Conservation (phyloP, 371 early-diverging fungal genomes). For the Cokeromyces recurvatus region DNA sequence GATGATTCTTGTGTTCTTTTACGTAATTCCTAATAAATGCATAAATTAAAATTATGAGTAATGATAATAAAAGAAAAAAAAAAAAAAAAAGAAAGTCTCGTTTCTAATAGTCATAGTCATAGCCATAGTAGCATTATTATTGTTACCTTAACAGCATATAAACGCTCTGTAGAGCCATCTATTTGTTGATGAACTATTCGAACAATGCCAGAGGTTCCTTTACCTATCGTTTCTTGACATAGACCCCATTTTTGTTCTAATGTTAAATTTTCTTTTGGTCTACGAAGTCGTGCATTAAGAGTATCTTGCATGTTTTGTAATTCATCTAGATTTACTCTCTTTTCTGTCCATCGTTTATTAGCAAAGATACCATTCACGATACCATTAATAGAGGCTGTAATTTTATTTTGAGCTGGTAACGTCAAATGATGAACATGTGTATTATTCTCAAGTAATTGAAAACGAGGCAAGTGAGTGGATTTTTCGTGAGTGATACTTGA, state of each 20-base stretch:
- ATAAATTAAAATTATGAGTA: not conserved
- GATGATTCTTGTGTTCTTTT: conserved; percentile 49
- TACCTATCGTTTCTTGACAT: conserved; percentile 48
- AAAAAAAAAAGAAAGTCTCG: too few species aligned
- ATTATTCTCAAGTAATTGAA: conserved; percentile 26
- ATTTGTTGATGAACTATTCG: conserved; percentile 34
- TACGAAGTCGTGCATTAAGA: conserved; percentile 17
- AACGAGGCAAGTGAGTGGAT: too few species aligned
- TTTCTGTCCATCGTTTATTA: conserved; percentile 26
- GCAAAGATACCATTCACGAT: conserved; percentile 26
- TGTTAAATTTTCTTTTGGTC: conserved; percentile 13
- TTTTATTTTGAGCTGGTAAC: conserved; percentile 22
- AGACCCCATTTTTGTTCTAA: conserved; percentile 46
- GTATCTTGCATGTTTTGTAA: conserved; percentile 27
- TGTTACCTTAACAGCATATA: conserved; percentile 53
- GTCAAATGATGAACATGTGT: conserved; percentile 36
- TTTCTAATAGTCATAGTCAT: too few species aligned
- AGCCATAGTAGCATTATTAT: too few species aligned
- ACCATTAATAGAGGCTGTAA: conserved; percentile 30
- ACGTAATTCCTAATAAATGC: conserved; percentile 56
- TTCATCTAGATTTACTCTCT: conserved; percentile 17
- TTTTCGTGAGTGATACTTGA: too few species aligned
- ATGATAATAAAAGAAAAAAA: too few species aligned
- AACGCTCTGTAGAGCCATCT: conserved; percentile 28
- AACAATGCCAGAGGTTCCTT: conserved; percentile 50